Evolutionary conservation across 2,329 filamentous ascomycete species (phyloP).

Genomic region (Fonsecaea pedrosoi): DNA sequence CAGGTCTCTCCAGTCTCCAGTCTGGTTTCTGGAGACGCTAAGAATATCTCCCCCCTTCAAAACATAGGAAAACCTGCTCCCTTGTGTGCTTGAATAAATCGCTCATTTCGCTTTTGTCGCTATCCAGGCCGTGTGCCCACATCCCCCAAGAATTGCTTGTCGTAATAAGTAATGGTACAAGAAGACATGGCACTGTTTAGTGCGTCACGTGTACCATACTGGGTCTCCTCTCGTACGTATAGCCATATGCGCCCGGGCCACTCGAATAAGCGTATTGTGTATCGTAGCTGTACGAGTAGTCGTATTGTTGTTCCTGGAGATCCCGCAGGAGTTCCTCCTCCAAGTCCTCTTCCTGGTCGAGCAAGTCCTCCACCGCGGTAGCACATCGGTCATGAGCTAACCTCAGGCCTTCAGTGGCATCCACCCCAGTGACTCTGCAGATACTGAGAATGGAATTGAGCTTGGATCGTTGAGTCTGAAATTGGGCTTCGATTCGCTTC

Average conservation of each 20-base stretch:
- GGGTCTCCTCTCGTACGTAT: conserved; percentile 26
- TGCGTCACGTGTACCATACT: conserved; percentile 31
- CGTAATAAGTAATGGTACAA: conserved; percentile 4
- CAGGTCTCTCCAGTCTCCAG: conserved; percentile 6
- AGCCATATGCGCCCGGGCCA: conserved; percentile 5
- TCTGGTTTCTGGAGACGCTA: conserved; percentile 6
- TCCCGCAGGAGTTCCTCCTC: conserved; percentile 35
- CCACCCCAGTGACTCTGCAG: conserved; percentile 38
- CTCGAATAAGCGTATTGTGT: conserved; percentile 24
- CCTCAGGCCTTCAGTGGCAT: conserved; percentile 36
- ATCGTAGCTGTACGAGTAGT: conserved; percentile 21
- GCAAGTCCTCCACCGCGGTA: conserved; percentile 35
- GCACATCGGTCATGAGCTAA: conserved; percentile 38
- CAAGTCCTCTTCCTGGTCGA: conserved; percentile 38
- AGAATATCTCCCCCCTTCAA: neutral
- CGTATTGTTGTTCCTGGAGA: conserved; percentile 28
- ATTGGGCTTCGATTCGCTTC: conserved; percentile 39
- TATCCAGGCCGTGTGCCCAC: neutral
- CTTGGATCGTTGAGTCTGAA: conserved; percentile 37
- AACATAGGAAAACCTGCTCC: neutral
- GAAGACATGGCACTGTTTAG: neutral
- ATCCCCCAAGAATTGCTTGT: neutral
- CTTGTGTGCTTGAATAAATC: neutral
- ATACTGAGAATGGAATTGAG: conserved; percentile 40
- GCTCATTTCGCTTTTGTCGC: neutral